Conservation (phyloP, 1,284 basidiomycete genomes). For the Sutorius eximius region DNA sequence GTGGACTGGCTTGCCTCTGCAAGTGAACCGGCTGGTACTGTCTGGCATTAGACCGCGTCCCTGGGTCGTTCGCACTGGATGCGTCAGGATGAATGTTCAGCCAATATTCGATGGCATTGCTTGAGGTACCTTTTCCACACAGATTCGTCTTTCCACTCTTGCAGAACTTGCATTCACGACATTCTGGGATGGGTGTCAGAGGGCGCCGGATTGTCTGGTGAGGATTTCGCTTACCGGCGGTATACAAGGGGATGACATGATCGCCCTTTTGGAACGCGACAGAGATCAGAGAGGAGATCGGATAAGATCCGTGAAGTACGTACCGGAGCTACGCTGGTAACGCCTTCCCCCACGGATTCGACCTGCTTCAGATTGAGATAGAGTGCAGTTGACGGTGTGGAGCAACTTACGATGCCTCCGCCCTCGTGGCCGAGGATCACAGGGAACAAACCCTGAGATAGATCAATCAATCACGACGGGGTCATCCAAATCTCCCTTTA, state of each 20-base stretch:
- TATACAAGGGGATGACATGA: slow-evolving; percentile 94
- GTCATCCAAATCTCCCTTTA: neutral
- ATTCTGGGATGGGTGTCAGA: slow-evolving; percentile 57
- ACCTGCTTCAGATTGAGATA: slow-evolving; percentile 52
- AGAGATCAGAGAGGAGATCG: neutral
- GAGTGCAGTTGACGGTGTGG: neutral
- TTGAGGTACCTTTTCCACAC: slow-evolving; percentile 74
- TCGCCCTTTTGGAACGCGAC: slow-evolving; percentile 57
- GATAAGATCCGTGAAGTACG: slow-evolving; percentile 17
- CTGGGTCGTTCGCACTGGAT: slow-evolving; percentile 84
- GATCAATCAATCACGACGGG: slow-evolving; percentile 2
- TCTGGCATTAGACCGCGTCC: slow-evolving; percentile 98
- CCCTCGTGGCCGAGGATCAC: slow-evolving; percentile 94
- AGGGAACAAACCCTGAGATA: slow-evolving; percentile 82
- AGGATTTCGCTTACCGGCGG: slow-evolving; percentile 60
- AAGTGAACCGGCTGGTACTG: slow-evolving; percentile 86
- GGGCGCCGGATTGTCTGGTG: neutral
- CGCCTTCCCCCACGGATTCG: slow-evolving; percentile 93
- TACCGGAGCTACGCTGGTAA: slow-evolving; percentile 78
- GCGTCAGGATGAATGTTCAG: slow-evolving; percentile 9
- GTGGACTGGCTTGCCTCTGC: slow-evolving; percentile 83
- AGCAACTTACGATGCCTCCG: slow-evolving; percentile 68
- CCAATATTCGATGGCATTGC: neutral
- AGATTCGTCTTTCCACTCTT: slow-evolving; percentile 98
- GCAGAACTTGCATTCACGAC: slow-evolving; percentile 97